phyloP scores from a whole-genome alignment of 2,329 filamentous ascomycete genomes.

The Trichoderma koningiopsis region DNA sequence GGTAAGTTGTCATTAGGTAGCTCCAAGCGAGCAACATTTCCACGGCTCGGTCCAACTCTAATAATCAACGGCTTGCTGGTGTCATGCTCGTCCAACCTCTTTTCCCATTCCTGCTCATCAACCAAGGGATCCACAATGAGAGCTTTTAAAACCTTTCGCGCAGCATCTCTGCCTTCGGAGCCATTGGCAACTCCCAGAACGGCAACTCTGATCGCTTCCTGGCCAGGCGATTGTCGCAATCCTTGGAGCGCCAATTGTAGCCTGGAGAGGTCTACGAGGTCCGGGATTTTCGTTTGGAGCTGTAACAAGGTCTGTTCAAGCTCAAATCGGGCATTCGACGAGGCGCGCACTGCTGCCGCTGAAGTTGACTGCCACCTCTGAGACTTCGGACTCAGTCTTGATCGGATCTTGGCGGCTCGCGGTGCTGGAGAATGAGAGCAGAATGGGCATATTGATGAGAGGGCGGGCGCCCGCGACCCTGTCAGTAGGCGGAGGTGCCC shows the following conservation, averaged over 20 bases:
- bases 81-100: conserved; percentile 56
- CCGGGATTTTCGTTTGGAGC: conserved; percentile 62
- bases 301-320: conserved; percentile 61
- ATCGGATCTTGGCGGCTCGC: conserved; percentile 29
- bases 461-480: conserved; percentile 26
- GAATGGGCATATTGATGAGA: conserved; percentile 37
- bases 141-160: conserved; percentile 67
- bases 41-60: conserved; percentile 47
- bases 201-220: conserved; percentile 61
- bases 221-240: conserved; percentile 56
- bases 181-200: conserved; percentile 53
- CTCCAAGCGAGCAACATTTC: conserved; percentile 36
- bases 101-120: conserved; percentile 67
- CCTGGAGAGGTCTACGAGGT: conserved; percentile 67
- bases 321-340: conserved; percentile 48
- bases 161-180: conserved; percentile 48
- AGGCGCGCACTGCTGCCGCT: conserved; percentile 31
- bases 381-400: conserved; percentile 31
- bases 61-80: conserved; percentile 63
- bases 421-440: conserved; percentile 35
- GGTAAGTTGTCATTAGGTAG: conserved; percentile 46
- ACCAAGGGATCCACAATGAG: conserved; percentile 71
- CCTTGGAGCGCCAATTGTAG: conserved; percentile 72
- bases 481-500: conserved; percentile 35
- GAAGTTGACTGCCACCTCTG: conserved; percentile 37